phyloP scores from a whole-genome alignment of 2,329 filamentous ascomycete species.

The Penicillium decumbens region DNA sequence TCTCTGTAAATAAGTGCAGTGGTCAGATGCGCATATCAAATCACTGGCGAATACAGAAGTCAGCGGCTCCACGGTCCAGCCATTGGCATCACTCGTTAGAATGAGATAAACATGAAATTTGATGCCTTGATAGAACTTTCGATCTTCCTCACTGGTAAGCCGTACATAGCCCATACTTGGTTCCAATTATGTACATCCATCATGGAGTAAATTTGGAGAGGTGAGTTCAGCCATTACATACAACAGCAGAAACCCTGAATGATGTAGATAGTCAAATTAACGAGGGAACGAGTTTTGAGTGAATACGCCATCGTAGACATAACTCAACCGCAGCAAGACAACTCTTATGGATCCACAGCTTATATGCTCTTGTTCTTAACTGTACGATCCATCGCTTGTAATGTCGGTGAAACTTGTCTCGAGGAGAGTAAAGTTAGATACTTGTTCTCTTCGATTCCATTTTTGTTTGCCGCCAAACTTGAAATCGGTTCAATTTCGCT shows the following conservation, averaged over 20 bases:
- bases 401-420: neutral
- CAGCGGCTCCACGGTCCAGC: neutral
- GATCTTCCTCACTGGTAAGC: neutral
- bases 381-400: neutral
- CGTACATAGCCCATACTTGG: neutral
- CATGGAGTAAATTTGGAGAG: neutral
- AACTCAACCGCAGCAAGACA: conserved; percentile 20
- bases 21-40: neutral
- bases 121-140: neutral
- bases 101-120: neutral
- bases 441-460: too few relatives aligned
- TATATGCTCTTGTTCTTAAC: conserved; percentile 26
- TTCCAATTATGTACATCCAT: neutral
- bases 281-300: neutral
- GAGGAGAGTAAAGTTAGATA: too few relatives aligned
- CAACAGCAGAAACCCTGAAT: too few relatives aligned
- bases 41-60: neutral
- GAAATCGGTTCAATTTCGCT: too few relatives aligned
- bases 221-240: too few relatives aligned
- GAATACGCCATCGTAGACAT: conserved; percentile 24
- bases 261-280: neutral
- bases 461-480: too few relatives aligned
- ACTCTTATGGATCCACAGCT: conserved; percentile 16
- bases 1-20: conserved; percentile 21
- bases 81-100: neutral